Base-by-base conservation (phyloP, 163 green algal genomes). In the Chlamydomonas reinhardtii region DNA sequence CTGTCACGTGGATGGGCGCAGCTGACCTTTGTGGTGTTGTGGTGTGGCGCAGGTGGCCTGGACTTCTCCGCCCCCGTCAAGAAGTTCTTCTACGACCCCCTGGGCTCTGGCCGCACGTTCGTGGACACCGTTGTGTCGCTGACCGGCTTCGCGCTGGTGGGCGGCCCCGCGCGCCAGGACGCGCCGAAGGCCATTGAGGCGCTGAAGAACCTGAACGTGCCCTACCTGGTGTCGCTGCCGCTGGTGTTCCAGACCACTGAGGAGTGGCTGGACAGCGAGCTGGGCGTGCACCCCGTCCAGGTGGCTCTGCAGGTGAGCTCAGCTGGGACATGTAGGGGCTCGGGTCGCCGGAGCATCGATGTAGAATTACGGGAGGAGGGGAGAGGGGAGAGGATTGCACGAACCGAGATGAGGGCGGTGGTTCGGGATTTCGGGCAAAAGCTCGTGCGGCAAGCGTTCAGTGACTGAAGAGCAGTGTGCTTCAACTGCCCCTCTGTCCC, bases 171-270 rank as follows among this genome's bases (percentile, higher is more conserved):
- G 4, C 83, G 89, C 35, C 77, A 89, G 94, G 98, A 99, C 87
- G 98, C 98, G 19, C 98, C 98, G 85, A 99, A 98, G 93, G 97
- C 97, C 31, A 93, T 99, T 69, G 93, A 98, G 85, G 90, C 88
- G 6, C 93, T 99, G 37, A 98, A 96, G 88, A 90, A 95, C 83
- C 94, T 99, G 69, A 97, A 99, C 89, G 98, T 99, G 81, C 98
- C 98, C 8, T 99, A 99, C 96, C 94, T 99, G 86, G 96, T 98
- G 52, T 97, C 95, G 27, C 94, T 99, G 80, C 98, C 98, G 12
- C 94, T 99, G 84, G 97, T 99, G 4, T 99, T 99, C 96, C 98
- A 99, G 95, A 99, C 98, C 72, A 99, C 98, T 4, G 97, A 99
- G 92, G 98, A 99, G 95, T 99, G 98, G 98, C 91, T 98, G 74